Percentiles rank a stretch among this genome's conserved stretches.
Conservation (phyloP, 306 rosid species). For the Lathyrus aphaca region DNA sequence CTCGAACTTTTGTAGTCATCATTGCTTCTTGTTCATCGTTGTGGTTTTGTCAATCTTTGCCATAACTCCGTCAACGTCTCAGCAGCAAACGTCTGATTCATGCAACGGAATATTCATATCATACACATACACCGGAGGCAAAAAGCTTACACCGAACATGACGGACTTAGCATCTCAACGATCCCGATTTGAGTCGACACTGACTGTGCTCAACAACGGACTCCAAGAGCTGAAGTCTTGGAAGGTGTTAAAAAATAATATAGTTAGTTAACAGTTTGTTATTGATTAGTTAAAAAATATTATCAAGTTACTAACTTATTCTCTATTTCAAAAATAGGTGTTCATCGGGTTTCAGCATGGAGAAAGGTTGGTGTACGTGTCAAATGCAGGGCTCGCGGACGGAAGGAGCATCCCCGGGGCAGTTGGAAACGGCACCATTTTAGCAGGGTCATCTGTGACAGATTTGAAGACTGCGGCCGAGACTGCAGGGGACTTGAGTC, state of each 20-base stretch:
- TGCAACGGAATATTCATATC: conserved; percentile 73
- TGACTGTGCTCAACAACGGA: conserved; percentile 74
- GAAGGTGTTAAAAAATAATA: conserved; percentile 28
- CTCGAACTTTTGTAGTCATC: background rate
- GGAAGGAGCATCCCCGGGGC: conserved; percentile 54
- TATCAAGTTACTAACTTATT: background rate
- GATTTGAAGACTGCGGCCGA: conserved; percentile 83
- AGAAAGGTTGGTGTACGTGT: conserved; percentile 66
- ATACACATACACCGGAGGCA: conserved; percentile 54
- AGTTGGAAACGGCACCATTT: conserved; percentile 76
- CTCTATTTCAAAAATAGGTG: conserved; percentile 27
- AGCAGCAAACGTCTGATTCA: conserved; percentile 42
- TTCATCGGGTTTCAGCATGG: conserved; percentile 72
- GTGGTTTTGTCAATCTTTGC: conserved; percentile 23
- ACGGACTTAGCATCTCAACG: conserved; percentile 47
- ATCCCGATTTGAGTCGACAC: conserved; percentile 67
- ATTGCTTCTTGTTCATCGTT: conserved; percentile 17
- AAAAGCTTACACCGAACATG: conserved; percentile 46
- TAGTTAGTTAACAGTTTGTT: background rate
- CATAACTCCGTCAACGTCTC: conserved; percentile 33
- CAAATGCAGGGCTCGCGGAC: conserved; percentile 62
- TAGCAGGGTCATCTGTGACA: conserved; percentile 58
- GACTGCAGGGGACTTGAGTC: conserved; percentile 84
- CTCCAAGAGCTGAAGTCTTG: conserved; percentile 66
- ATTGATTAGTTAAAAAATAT: background rate